Percentiles rank a stretch among this genome's conserved stretches.
phyloP scores from a whole-genome alignment of 2,329 filamentous ascomycete genomes.

The Trichoderma semiorbis region DNA sequence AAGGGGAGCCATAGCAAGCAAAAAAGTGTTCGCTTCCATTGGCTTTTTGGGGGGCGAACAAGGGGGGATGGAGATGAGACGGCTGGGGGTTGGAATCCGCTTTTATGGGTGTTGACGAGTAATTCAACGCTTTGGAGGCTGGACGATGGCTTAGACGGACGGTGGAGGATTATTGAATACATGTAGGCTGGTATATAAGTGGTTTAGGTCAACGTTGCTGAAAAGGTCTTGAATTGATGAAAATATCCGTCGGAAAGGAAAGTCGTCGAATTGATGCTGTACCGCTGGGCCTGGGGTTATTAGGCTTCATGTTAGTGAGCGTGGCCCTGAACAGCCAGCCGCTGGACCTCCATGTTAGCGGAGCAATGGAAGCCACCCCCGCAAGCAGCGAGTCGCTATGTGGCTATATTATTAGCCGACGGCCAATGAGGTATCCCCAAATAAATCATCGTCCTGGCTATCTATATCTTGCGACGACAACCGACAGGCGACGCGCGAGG shows the following conservation, averaged over 20 bases:
- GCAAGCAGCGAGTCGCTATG: not conserved
- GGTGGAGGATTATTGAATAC: not conserved
- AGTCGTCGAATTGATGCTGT: not conserved
- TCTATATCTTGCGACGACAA: not conserved
- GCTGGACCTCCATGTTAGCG: not conserved
- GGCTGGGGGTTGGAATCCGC: not conserved
- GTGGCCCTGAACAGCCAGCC: not conserved
- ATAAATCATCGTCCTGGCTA: not conserved
- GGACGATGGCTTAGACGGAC: not conserved
- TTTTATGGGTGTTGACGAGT: not conserved
- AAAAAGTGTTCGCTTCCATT: no score
- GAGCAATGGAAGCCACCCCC: not conserved
- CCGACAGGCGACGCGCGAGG: not conserved
- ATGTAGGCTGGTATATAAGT: not conserved
- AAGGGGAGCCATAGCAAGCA: not conserved
- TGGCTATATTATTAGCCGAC: constrained; percentile 15
- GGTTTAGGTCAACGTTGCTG: not conserved
- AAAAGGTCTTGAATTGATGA: not conserved
- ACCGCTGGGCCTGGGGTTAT: not conserved
- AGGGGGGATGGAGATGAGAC: not conserved
- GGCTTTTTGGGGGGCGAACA: not conserved
- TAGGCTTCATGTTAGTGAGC: not conserved
- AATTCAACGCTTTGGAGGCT: not conserved
- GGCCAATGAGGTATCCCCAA: not conserved
- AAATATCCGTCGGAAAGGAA: not conserved